These are phyloP conservation scores for Dichotomopilus funicola DNA, from an alignment of 2,329 filamentous ascomycete species.

Conservation along the genomic window DNA sequence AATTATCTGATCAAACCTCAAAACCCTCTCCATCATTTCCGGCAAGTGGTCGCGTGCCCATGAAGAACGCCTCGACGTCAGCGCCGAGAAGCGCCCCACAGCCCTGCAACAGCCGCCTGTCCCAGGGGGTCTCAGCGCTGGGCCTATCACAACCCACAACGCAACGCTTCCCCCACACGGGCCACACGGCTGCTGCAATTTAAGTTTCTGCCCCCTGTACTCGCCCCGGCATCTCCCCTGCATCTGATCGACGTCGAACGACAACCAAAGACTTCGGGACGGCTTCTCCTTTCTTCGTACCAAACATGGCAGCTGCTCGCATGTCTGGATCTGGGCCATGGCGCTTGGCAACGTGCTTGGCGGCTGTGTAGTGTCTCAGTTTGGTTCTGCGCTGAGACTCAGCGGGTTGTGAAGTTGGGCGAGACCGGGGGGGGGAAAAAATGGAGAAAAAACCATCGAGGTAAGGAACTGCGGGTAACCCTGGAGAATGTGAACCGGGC, in stretches of 20 bases:
- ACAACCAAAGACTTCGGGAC: neutral
- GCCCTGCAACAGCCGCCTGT: no score
- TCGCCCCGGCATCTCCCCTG: neutral
- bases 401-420: no score
- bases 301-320: neutral
- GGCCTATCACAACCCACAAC: neutral
- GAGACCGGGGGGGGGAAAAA: no score
- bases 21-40: neutral
- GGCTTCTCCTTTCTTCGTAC: neutral
- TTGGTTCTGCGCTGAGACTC: constrained; percentile 8
- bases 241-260: constrained; percentile 2
- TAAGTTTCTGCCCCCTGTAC: constrained; percentile 9
- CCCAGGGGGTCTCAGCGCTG: no score
- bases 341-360: constrained; percentile 1
- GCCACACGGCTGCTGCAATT: constrained; percentile 6
- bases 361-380: constrained; percentile 4
- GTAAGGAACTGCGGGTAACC: no score
- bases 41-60: constrained; percentile 1
- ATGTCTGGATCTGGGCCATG: neutral
- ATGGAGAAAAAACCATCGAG: no score
- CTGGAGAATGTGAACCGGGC: no score
- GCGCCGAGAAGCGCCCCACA: neutral
- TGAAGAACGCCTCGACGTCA: neutral
- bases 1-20: no score
- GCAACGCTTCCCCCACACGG: neutral